phyloP scores from a whole-genome alignment of 192 early-diverging fungal species.

The Mortierella alpina region DNA sequence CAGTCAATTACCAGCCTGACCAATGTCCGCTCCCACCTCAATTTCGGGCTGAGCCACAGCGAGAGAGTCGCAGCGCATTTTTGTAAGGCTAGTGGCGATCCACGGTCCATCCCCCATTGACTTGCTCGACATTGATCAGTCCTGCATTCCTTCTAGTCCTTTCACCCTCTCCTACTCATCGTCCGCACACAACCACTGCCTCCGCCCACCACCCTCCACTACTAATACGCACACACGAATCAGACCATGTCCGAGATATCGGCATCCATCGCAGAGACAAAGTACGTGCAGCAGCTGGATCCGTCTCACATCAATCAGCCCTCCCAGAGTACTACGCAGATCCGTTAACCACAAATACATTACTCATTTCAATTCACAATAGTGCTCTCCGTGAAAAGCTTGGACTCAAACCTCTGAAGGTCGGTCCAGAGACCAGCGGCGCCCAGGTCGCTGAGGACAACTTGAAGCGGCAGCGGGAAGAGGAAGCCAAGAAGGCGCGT shows the following conservation, averaged over 20 bases:
- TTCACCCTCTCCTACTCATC: too few relatives aligned
- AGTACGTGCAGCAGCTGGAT: constrained; percentile 41
- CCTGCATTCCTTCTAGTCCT: too few relatives aligned
- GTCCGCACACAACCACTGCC: too few relatives aligned
- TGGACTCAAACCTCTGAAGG: constrained; percentile 61
- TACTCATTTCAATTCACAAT: constrained; percentile 6
- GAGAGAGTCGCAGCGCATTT: too few relatives aligned
- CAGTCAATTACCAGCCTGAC: too few relatives aligned
- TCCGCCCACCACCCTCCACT: too few relatives aligned
- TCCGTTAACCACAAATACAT: neutral
- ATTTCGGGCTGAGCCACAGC: too few relatives aligned
- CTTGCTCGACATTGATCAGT: too few relatives aligned
- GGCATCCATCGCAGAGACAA: constrained; percentile 62
- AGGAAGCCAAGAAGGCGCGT: constrained; percentile 62
- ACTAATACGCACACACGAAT: neutral
- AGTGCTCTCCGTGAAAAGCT: constrained; percentile 65
- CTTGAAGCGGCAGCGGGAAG: constrained; percentile 60
- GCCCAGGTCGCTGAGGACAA: constrained; percentile 68
- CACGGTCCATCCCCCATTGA: too few relatives aligned
- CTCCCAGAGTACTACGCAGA: neutral
- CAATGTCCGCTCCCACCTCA: too few relatives aligned
- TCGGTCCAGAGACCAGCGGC: constrained; percentile 42
- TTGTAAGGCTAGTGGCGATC: too few relatives aligned
- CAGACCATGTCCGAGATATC: constrained; percentile 48
- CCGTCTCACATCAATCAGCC: neutral